Evolutionary conservation across 768 basidiomycete genomes (phyloP).

Genomic region (Rubroboletus pulcherrimus): DNA sequence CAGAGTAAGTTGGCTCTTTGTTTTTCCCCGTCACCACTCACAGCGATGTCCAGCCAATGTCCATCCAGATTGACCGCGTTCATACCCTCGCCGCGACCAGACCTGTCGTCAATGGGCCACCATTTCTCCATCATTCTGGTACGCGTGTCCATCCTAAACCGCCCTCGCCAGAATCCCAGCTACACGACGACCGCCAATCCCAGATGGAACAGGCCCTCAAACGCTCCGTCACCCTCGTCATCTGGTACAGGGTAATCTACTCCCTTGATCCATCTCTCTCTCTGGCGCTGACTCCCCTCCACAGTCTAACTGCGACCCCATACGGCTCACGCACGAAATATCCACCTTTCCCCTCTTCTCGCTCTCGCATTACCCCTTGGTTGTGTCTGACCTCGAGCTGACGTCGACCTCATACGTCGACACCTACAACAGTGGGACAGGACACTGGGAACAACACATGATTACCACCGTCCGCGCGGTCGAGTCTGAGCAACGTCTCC

Average conservation of each 20-base stretch:
- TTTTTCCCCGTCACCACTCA: neutral
- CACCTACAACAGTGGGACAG: conserved; percentile 48
- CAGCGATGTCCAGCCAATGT: conserved; percentile 12
- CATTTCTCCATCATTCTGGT: conserved; percentile 11
- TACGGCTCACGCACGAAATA: conserved; percentile 54
- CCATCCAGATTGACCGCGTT: conserved; percentile 28
- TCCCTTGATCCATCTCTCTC: neutral
- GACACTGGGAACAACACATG: conserved; percentile 67
- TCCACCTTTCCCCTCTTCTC: conserved; percentile 66
- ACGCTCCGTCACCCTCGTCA: conserved; percentile 59
- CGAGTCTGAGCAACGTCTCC: conserved; percentile 54
- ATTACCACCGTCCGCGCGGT: conserved; percentile 57
- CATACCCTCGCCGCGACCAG: conserved; percentile 19
- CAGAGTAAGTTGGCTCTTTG: conserved; percentile 4
- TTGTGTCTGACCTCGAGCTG: conserved; percentile 55
- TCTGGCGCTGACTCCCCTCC: conserved; percentile 1
- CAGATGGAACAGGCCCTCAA: conserved; percentile 38
- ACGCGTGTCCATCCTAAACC: conserved; percentile 8
- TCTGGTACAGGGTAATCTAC: conserved; percentile 60
- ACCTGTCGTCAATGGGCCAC: conserved; percentile 1
- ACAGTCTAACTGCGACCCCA: conserved; percentile 51
- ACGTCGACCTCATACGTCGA: conserved; percentile 54
- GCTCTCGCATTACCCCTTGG: conserved; percentile 47
- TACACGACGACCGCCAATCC: conserved; percentile 24
- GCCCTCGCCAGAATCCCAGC: conserved; percentile 8